Conservation (phyloP, 2,329 filamentous ascomycete species). For the Aspergillus pseudoterreus region DNA sequence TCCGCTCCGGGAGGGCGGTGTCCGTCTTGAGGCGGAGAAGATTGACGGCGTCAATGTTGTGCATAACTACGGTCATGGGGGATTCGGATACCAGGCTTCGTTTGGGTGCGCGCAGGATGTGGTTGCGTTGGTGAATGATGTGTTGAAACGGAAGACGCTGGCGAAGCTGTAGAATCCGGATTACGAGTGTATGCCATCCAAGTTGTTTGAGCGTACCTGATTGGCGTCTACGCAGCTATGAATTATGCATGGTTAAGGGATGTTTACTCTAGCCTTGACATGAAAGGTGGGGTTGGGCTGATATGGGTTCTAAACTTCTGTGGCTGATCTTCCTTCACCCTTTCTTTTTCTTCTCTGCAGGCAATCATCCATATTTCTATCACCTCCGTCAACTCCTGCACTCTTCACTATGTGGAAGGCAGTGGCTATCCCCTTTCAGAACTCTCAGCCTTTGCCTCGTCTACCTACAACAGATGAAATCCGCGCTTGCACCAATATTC, state of each 20-base stretch:
- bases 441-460: slow-evolving; percentile 14
- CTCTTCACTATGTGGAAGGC: slow-evolving; percentile 23
- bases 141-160: slow-evolving; percentile 27
- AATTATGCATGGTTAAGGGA: too few species aligned
- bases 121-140: slow-evolving; percentile 62
- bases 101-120: slow-evolving; percentile 69
- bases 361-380: not conserved
- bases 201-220: not conserved
- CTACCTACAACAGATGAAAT: slow-evolving; percentile 25
- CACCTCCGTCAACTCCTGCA: not conserved
- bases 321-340: not conserved
- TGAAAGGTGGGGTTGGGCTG: not conserved
- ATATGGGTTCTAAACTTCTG: not conserved
- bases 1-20: slow-evolving; percentile 69
- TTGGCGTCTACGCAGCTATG: not conserved
- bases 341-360: not conserved
- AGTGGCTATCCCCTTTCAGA: slow-evolving; percentile 22
- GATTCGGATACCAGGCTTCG: slow-evolving; percentile 60
- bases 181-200: not conserved
- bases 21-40: slow-evolving; percentile 69
- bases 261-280: too few species aligned
- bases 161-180: slow-evolving; percentile 26
- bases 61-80: slow-evolving; percentile 46
- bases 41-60: slow-evolving; percentile 56
- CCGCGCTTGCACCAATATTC: slow-evolving; percentile 23